phyloP scores from a whole-genome alignment of 306 rosid genomes.

The Cajanus cajan region DNA sequence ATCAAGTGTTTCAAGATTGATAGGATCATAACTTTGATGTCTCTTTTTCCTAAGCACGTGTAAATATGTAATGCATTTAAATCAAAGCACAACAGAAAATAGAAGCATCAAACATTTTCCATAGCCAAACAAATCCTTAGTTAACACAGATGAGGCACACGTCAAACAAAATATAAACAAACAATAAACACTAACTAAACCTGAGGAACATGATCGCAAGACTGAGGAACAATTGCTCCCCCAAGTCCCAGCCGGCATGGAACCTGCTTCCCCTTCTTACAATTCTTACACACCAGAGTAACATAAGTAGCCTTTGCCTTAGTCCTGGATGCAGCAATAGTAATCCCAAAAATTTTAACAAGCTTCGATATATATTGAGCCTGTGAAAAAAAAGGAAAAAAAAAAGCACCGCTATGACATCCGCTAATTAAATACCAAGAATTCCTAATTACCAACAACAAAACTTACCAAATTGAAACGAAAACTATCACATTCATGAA shows the following conservation, averaged over 20 bases:
- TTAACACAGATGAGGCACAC: too few species aligned
- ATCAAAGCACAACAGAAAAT: too few species aligned
- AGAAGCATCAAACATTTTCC: too few species aligned
- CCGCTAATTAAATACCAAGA: not conserved
- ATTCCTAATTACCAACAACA: not conserved
- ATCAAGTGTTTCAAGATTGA: too few species aligned
- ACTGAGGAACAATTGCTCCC: constrained; percentile 93
- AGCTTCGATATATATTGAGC: constrained; percentile 87
- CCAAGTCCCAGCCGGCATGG: constrained; percentile 98
- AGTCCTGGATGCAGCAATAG: constrained; percentile 94
- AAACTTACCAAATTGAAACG: not conserved
- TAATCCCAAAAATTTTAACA: constrained; percentile 83
- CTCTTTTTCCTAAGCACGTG: too few species aligned
- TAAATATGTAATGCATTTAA: too few species aligned
- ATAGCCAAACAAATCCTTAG: too few species aligned
- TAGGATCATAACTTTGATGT: too few species aligned
- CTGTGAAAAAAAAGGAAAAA: too few species aligned
- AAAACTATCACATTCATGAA: not conserved
- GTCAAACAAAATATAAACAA: too few species aligned
- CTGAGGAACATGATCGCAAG: constrained; percentile 93
- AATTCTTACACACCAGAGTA: constrained; percentile 82
- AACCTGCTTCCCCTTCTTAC: constrained; percentile 72
- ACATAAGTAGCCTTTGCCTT: constrained; percentile 98
- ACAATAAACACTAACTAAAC: too few species aligned
- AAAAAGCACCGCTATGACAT: not conserved